Conservation (phyloP, 2,329 filamentous ascomycete species). For the Hypomyces perniciosus region DNA sequence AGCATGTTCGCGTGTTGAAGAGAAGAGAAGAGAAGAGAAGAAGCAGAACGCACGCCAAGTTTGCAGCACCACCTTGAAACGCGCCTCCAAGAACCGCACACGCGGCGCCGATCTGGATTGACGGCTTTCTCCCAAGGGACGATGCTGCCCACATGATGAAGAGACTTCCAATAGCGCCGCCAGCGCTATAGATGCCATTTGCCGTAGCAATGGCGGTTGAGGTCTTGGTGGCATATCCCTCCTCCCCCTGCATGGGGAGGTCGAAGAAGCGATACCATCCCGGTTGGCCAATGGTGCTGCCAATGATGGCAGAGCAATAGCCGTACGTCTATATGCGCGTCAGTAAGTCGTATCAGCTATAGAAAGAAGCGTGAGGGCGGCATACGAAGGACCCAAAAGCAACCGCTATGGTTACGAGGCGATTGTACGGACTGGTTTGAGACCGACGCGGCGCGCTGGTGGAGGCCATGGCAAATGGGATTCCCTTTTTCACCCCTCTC, state of each 20-base stretch:
- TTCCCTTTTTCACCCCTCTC: too few species aligned
- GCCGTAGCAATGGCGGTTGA: constrained; percentile 42
- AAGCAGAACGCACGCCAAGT: constrained; percentile 28
- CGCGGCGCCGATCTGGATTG: constrained; percentile 40
- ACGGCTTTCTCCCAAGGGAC: constrained; percentile 36
- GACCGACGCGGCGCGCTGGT: not conserved
- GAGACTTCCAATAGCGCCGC: constrained; percentile 40
- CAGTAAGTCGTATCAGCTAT: not conserved
- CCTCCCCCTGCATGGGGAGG: constrained; percentile 36
- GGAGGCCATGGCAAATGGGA: not conserved
- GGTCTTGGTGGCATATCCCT: constrained; percentile 39
- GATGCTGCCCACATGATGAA: constrained; percentile 46
- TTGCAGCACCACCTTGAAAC: constrained; percentile 39
- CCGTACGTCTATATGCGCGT: constrained; percentile 38
- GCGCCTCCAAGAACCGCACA: constrained; percentile 40
- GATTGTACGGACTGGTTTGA: constrained; percentile 27
- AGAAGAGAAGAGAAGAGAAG: not conserved
- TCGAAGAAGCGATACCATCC: constrained; percentile 46
- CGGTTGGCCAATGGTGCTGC: constrained; percentile 46
- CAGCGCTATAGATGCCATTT: constrained; percentile 43
- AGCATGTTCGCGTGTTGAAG: too few species aligned
- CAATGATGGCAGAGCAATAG: constrained; percentile 44
- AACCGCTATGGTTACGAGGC: constrained; percentile 30
- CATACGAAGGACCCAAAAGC: constrained; percentile 29
- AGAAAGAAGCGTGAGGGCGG: not conserved